Evolutionary conservation across 139 green algal species (phyloP), one percentile per base, ranked within the genome.

Genomic region (Bryopsis sp.): DNA sequence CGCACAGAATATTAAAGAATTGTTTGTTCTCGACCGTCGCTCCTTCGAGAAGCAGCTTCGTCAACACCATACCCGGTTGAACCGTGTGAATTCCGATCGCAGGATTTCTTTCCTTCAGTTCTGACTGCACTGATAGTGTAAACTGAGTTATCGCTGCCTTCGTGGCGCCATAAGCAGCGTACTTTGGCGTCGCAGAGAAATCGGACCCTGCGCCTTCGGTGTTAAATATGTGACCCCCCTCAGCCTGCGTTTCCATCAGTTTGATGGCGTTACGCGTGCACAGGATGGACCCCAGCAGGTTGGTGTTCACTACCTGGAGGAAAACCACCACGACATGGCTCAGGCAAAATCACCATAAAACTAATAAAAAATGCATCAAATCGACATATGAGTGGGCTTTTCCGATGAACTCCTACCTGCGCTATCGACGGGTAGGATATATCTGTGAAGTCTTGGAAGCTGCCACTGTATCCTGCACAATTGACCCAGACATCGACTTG

Each of bases 21-120:
- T 82, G 72, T 73, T 89, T 90, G 79, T 86, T 92, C 3, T 64
- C 72, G 0, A 47, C 34, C 0, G 83, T 87, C 46, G 82, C 80
- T 0, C 85, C 85, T 47, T 87, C 84, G 50, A 95, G 83, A 62
- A 96, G 83, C 47, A 96, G 85, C 22, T 90, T 75, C 0, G 90
- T 97, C 7, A 96, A 80, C 54, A 97, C 89, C 90, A 96, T 96
- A 67, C 90, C 90, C 1, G 89, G 85, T 0, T 76, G 86, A 2
- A 91, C 59, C 2, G 79, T 85, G 73, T 95, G 85, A 2, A 92
- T 58, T 2, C 71, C 62, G 24, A 91, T 80, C 0, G 46, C 0
- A 37, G 11, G 58, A 67, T 64, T 39, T 47, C 64, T 34, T 34
- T 35, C 48, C 26, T 28, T 28, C 8, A 77, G 73, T 80, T 93